These are phyloP conservation scores for Calonectria pseudoturangicola DNA, from an alignment of 2,329 filamentous ascomycete species.

Conservation along the genomic window DNA sequence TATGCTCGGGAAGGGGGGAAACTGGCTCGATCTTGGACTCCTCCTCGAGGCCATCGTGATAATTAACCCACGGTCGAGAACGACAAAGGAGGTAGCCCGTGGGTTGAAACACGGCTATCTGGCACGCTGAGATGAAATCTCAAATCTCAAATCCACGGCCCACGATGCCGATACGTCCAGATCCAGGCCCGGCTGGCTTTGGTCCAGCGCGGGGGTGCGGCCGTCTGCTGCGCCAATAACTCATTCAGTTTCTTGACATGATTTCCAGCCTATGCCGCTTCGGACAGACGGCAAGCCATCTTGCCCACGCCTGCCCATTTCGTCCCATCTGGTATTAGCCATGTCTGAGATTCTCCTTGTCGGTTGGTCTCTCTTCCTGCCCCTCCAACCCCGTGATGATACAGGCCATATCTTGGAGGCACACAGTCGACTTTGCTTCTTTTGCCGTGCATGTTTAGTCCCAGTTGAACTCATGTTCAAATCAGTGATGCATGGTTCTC, in stretches of 20 bases:
- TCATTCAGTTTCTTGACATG: neutral
- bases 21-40: neutral
- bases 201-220: neutral
- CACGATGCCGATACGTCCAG: neutral
- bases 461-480: neutral
- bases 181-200: neutral
- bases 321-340: conserved; percentile 10
- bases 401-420: neutral
- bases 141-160: neutral
- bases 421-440: neutral
- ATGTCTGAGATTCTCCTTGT: conserved; percentile 7
- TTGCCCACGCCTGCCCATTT: neutral
- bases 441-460: neutral
- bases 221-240: neutral
- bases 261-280: neutral
- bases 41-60: neutral
- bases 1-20: conserved; percentile 41
- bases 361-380: neutral
- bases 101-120: neutral
- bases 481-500: neutral
- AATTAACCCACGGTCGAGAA: conserved; percentile 13
- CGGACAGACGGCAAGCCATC: conserved; percentile 2
- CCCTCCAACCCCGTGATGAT: conserved; percentile 2
- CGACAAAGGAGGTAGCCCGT: neutral
- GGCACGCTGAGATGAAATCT: neutral